A percentile compares a stretch with the other conserved stretches of the same genome.
These are phyloP conservation scores for Odontarrhena argentea DNA, from an alignment of 345 rosid species.

Conservation along the genomic window DNA sequence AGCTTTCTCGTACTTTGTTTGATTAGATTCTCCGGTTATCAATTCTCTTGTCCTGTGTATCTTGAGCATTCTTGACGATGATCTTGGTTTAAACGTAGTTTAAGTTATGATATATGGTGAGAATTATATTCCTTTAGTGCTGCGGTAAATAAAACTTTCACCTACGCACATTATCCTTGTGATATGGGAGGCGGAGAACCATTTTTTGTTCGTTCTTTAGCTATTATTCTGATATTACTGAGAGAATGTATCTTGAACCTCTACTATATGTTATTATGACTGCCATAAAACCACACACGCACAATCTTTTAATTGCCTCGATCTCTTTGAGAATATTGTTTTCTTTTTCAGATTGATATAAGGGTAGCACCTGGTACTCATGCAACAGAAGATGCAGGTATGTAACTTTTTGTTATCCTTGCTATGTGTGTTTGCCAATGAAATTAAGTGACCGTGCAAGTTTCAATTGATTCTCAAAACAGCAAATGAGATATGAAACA, in stretches of 20 bases:
- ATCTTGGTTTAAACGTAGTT: background rate
- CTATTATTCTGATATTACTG: constrained; percentile 8
- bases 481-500: constrained; percentile 3
- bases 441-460: constrained; percentile 1
- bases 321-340: background rate
- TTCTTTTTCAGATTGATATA: constrained; percentile 70
- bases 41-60: background rate
- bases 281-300: background rate
- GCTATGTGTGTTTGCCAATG: background rate
- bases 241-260: background rate
- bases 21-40: background rate
- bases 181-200: background rate
- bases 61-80: background rate
- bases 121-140: background rate
- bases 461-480: constrained; percentile 10
- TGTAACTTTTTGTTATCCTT: background rate
- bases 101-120: background rate
- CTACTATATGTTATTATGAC: background rate
- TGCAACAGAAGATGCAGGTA: constrained; percentile 93
- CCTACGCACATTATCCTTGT: background rate
- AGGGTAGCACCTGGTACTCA: constrained; percentile 94
- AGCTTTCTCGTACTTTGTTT: background rate
- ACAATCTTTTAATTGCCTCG: background rate
- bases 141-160: background rate
- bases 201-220: background rate